Base-by-base conservation (phyloP, 2,329 filamentous ascomycete species). In the Ophiostoma quercus region DNA sequence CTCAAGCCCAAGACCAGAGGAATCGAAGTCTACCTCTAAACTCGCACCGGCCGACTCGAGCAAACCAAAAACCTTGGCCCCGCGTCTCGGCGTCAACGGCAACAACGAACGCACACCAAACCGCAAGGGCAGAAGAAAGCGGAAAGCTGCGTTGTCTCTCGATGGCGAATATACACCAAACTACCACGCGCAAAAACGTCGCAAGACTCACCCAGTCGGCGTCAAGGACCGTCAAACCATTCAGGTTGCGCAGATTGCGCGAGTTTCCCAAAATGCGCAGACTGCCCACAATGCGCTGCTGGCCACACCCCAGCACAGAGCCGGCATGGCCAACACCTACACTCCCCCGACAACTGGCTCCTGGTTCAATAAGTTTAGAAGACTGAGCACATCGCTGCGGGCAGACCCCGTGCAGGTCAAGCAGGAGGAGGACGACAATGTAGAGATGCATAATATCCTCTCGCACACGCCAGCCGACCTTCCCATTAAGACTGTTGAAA, bases 371-470 rank as follows among this genome's bases (percentile, higher is more conserved):
- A 66, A 43, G 37, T 29, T 70, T 51, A 70, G 62, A 19, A 43
- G 43, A 34, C 69, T 60, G 25, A 63, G 25, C 34, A 19, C 39
- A 16, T 43, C 37, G 22, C 25, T 66, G n/a, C 65, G 39, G 9
- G 67, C 39, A 8, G 43, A 70, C 37, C 41, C 66, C 19, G 22
- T 60, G n/a, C 32, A 11, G 43, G 60, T 68, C 11, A 70, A 70
- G 60, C 39, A 34, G 34, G 69, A 70, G 43, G 43, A 68, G 8
- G 32, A 39, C 7, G 62, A 66, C 14, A 47, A 68, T 7, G 62
- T 37, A 19, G 54, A 34, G 14, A 43, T 41, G n/a, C n/a, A 34
- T 16, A 14, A 51, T 11, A 12, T 67, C 14, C 65, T 43, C 16
- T 22, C 39, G 41, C 25, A 63, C 29, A 8, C 60, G 7, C 60